phyloP scores from a whole-genome alignment of 192 early-diverging fungal genomes.

The Backusella parvicylindrica region DNA sequence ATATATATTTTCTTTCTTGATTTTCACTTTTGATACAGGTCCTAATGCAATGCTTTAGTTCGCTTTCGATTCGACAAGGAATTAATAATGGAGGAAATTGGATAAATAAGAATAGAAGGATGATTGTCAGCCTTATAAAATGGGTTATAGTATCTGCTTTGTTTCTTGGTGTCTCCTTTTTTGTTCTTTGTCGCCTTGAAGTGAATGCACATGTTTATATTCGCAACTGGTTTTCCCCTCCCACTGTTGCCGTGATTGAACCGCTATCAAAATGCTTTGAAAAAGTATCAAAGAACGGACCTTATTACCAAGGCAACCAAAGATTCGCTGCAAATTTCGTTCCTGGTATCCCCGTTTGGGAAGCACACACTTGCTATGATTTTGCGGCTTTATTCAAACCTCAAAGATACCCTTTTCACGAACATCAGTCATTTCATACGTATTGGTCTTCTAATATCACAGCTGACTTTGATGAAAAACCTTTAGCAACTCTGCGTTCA shows the following conservation, averaged over 20 bases:
- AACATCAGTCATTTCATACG: neutral
- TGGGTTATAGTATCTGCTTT: neutral
- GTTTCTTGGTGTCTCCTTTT: constrained; percentile 2
- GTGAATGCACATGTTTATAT: constrained; percentile 36
- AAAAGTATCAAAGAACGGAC: neutral
- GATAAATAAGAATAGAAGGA: neutral
- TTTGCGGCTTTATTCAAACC: constrained; percentile 15
- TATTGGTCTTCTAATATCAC: constrained; percentile 12
- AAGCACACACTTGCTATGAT: constrained; percentile 24
- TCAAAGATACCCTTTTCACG: neutral
- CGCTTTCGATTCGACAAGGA: neutral
- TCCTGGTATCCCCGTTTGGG: constrained; percentile 22
- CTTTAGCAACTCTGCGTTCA: constrained; percentile 19
- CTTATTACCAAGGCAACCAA: constrained; percentile 14
- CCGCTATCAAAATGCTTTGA: constrained; percentile 30
- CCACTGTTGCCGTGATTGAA: constrained; percentile 9
- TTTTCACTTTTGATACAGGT: neutral
- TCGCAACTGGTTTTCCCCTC: constrained; percentile 24
- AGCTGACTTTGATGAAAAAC: constrained; percentile 16
- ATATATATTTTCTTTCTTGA: constrained; percentile 2
- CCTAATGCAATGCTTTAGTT: constrained; percentile 2
- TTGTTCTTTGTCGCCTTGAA: constrained; percentile 19
- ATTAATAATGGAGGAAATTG: neutral
- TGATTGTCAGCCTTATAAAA: neutral
- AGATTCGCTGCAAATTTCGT: constrained; percentile 16